Conservation (phyloP, 2,329 filamentous ascomycete genomes). For the Penicillium occitanis region DNA sequence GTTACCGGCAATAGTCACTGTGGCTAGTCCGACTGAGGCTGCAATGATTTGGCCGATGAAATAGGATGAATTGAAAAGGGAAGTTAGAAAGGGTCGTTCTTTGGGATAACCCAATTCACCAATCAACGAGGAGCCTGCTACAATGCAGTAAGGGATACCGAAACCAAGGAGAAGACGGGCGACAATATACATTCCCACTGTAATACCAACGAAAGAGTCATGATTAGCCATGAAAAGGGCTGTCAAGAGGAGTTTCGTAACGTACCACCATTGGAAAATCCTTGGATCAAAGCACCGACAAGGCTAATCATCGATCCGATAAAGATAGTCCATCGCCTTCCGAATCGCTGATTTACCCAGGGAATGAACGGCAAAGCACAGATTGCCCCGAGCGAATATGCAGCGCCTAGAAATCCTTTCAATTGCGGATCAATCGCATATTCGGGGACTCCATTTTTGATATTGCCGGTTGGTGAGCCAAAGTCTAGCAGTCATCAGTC, state of each 20-base stretch:
- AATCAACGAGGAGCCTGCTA: constrained; percentile 58
- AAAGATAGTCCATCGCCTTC: constrained; percentile 59
- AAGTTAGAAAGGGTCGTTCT: constrained; percentile 60
- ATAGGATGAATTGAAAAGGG: constrained; percentile 58
- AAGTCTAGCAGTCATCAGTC: constrained; percentile 24
- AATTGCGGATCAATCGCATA: constrained; percentile 28
- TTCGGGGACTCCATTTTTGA: constrained; percentile 23
- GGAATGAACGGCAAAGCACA: constrained; percentile 59
- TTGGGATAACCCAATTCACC: constrained; percentile 63
- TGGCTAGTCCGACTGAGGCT: constrained; percentile 32
- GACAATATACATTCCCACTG: constrained; percentile 60
- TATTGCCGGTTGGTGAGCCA: constrained; percentile 26
- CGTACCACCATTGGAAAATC: constrained; percentile 50
- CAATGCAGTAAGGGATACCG: constrained; percentile 61
- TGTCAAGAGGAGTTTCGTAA: background rate
- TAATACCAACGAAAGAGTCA: background rate
- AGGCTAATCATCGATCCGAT: constrained; percentile 57
- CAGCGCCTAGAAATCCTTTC: constrained; percentile 57
- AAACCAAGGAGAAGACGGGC: constrained; percentile 61
- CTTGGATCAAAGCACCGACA: constrained; percentile 58
- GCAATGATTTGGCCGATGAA: constrained; percentile 31
- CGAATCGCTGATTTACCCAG: constrained; percentile 55
- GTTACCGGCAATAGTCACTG: constrained; percentile 34
- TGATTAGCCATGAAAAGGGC: constrained; percentile 4
- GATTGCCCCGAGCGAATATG: constrained; percentile 61